Evolutionary conservation across 2,329 filamentous ascomycete species (phyloP), one percentile per base, ranked within the genome.

Genomic region (Trichoderma sp.): DNA sequence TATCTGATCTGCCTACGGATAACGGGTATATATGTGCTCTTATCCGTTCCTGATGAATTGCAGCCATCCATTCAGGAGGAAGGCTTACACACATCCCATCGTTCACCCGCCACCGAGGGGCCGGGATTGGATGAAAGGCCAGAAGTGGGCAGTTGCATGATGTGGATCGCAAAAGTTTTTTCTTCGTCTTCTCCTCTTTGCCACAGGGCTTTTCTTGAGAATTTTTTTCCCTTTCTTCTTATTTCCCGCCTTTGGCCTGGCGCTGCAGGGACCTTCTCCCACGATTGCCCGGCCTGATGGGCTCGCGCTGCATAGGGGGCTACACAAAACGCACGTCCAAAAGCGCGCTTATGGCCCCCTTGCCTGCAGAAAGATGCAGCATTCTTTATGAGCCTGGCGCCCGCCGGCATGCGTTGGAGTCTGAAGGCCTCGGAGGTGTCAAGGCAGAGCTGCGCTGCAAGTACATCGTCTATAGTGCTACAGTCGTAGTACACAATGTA

Each of bases 81-180:
- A 29, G 43, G 31, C 65, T 68, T 56, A 68, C 53, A 33, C 56
- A 68, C 53, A 33, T 62, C 47, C 43, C 53, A 52, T 64, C 53
- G 67, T 69, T 69, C 68, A 27, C 62, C 68, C 68, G 68, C 68
- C 68, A 69, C 68, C 68, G 52, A 70, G 63, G 64, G 68, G n/a
- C 64, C 29, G 68, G 68, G 64, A 66, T 70, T 53, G 47, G 57
- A 62, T 21, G 56, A 47, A 58, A 70, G 40, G n/a, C 21, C 29
- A 55, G 43, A 60, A 69, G 68, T 69, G 68, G 61, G 61, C 68
- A 69, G 29, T 29, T 69, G 68, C 68, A 69, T 69, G 49, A 65
- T 43, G 68, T 65, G 68, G 68, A 69, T 55, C 68, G 57, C 43
- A 31, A 33, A 47, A 13, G 43, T 29, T 33, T 63, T 33, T 10